These are phyloP conservation scores for Naematelia aurantialba DNA, from an alignment of 768 basidiomycete species.

Conservation along the genomic window DNA sequence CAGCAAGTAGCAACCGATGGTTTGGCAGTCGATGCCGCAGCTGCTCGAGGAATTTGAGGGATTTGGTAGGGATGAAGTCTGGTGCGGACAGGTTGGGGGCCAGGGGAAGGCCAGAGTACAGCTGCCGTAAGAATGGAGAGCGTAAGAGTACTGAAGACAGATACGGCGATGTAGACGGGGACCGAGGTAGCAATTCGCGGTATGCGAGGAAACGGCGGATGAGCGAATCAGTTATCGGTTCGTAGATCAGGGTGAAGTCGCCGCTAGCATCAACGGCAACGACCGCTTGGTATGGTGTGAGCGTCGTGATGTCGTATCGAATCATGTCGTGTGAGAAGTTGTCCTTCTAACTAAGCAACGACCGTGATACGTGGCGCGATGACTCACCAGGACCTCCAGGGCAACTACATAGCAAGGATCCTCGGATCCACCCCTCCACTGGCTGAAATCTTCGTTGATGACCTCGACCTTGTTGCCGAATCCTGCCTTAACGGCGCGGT, in stretches of 20 bases:
- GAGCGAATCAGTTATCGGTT: slow-evolving; percentile 77
- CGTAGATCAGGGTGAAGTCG: slow-evolving; percentile 79
- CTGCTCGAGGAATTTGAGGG: slow-evolving; percentile 75
- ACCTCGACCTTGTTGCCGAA: slow-evolving; percentile 51
- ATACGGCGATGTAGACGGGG: slow-evolving; percentile 58
- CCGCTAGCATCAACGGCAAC: slow-evolving; percentile 74
- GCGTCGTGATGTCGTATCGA: slow-evolving; percentile 75
- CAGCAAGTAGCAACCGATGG: slow-evolving; percentile 88
- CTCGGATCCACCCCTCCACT: slow-evolving; percentile 60
- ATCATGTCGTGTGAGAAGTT: slow-evolving; percentile 96
- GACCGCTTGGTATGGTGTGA: slow-evolving; percentile 77
- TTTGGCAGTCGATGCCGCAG: slow-evolving; percentile 80
- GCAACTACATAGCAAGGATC: slow-evolving; percentile 90
- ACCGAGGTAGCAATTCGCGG: slow-evolving; percentile 52
- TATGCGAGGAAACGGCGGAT: slow-evolving; percentile 72
- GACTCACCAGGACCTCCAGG: slow-evolving; percentile 86
- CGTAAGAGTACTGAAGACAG: slow-evolving; percentile 32
- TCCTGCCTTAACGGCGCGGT: slow-evolving; percentile 38
- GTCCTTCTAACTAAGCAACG: slow-evolving; percentile 57
- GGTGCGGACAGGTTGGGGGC: slow-evolving; percentile 80
- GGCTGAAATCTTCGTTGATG: slow-evolving; percentile 60
- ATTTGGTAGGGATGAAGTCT: slow-evolving; percentile 89
- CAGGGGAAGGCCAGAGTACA: slow-evolving; percentile 74
- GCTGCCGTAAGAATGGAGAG: slow-evolving; percentile 56
- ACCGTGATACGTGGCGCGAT: not conserved